Conservation (phyloP, 805 yeast species). For the Yarrowia divulgata region DNA sequence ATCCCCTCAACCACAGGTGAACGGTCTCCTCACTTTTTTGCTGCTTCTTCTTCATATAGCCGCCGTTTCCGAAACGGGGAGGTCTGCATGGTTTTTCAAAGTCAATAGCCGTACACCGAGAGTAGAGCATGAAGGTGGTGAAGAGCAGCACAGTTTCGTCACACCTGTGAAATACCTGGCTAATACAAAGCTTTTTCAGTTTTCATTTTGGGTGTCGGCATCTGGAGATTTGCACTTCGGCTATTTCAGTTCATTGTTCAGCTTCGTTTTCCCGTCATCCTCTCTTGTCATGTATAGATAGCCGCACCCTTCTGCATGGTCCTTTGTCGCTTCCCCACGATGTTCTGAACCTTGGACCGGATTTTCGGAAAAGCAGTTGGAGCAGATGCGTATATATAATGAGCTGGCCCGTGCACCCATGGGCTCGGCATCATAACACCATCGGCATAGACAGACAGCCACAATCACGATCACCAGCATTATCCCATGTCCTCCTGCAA, state of each 20-base stretch:
- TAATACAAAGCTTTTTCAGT: not conserved
- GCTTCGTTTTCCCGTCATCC: not conserved
- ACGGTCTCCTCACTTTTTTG: not conserved
- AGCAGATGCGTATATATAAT: not conserved
- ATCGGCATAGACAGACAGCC: no score
- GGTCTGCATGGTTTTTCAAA: not conserved
- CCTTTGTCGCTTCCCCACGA: constrained; percentile 21
- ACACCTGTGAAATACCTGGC: no score
- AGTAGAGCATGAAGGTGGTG: not conserved
- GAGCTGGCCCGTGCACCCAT: not conserved
- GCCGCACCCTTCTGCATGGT: not conserved
- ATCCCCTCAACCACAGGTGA: not conserved
- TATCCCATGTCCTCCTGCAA: constrained; percentile 4
- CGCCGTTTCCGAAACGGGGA: not conserved
- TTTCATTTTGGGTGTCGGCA: not conserved
- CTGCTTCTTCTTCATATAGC: not conserved
- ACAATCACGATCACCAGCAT: no score
- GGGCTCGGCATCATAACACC: no score
- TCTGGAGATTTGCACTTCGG: no score
- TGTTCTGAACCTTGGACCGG: not conserved
- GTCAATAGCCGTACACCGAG: constrained; percentile 11
- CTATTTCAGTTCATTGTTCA: not conserved
- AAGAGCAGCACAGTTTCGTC: no score
- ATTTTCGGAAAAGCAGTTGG: constrained; percentile 19
- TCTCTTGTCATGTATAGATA: not conserved